Conservation (phyloP, 2,329 filamentous ascomycete genomes). For the Scorias spongiosa region DNA sequence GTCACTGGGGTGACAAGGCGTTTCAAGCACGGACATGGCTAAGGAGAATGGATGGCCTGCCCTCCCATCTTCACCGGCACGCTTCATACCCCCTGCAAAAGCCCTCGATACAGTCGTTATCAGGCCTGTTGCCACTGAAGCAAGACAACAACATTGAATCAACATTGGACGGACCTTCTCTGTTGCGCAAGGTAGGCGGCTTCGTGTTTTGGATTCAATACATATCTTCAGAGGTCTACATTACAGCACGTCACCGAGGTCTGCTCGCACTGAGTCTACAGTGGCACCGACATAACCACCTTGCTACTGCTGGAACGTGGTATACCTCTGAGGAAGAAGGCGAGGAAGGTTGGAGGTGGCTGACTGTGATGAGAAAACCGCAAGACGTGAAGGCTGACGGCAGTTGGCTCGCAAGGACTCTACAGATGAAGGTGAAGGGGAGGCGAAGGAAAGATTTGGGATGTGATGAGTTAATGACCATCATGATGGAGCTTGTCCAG, state of each 20-base stretch:
- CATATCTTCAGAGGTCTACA: slow-evolving; percentile 3
- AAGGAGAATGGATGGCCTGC: slow-evolving; percentile 4
- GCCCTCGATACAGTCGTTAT: too few relatives aligned
- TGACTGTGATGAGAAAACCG: slow-evolving; percentile 15
- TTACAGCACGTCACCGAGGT: slow-evolving; percentile 4
- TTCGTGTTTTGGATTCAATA: slow-evolving; percentile 17
- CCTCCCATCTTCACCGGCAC: neutral
- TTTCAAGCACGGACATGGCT: slow-evolving; percentile 15
- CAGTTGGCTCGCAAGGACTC: slow-evolving; percentile 8
- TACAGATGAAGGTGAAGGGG: slow-evolving; percentile 3
- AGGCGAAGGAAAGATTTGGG: slow-evolving; percentile 1
- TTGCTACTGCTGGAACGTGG: slow-evolving; percentile 2
- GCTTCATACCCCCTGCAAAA: neutral
- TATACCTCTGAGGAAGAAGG: slow-evolving; percentile 6
- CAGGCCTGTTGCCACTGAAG: too few relatives aligned
- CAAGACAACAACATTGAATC: neutral
- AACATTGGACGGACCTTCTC: neutral
- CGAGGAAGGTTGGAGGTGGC: slow-evolving; percentile 13
- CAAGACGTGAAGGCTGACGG: slow-evolving; percentile 9
- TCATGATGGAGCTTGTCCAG: slow-evolving; percentile 8
- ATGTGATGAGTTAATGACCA: slow-evolving; percentile 7
- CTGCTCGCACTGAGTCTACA: neutral
- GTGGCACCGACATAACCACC: neutral
- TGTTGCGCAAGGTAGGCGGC: slow-evolving; percentile 6
- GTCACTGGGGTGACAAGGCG: slow-evolving; percentile 5